Conservation (phyloP, 177 flowering plant species). For the Vitis hybrid region DNA sequence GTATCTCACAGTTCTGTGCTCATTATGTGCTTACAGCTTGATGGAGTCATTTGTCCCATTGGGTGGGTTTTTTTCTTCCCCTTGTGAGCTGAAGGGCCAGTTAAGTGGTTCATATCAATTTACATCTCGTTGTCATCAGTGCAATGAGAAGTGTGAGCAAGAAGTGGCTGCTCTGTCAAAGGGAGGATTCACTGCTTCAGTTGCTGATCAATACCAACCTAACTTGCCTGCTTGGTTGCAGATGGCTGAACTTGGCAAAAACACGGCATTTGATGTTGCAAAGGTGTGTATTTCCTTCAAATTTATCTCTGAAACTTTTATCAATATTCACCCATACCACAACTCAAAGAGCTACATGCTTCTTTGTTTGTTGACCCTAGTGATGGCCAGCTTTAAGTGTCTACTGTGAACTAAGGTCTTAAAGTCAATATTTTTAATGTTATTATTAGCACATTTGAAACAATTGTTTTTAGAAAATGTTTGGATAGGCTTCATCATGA, state of each 20-base stretch:
- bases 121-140: conserved; percentile 27
- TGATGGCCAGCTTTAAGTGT: no score
- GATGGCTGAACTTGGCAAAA: conserved; percentile 26
- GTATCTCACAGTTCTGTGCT: conserved; percentile 19
- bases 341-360: conserved; percentile 5
- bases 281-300: conserved; percentile 35
- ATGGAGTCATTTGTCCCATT: conserved; percentile 80
- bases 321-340: background rate
- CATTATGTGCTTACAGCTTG: conserved; percentile 42
- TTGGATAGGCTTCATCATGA: no score
- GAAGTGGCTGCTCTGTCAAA: conserved; percentile 34
- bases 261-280: conserved; percentile 20
- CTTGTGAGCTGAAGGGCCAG: conserved; percentile 35
- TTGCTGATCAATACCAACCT: conserved; percentile 31
- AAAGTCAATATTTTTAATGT: no score
- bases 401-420: no score
- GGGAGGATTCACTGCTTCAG: conserved; percentile 29
- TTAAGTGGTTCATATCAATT: conserved; percentile 23
- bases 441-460: no score
- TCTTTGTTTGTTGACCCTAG: conserved; percentile 17
- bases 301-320: background rate
- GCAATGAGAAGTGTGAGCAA: conserved; percentile 46
- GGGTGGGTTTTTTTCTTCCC: conserved; percentile 62
- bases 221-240: conserved; percentile 57
- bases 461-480: no score